A percentile compares a stretch with the other conserved stretches of the same genome.
These are phyloP conservation scores for Globisporangium spinosum DNA, from an alignment of 352 stramenopile genomes.

Conservation along the genomic window DNA sequence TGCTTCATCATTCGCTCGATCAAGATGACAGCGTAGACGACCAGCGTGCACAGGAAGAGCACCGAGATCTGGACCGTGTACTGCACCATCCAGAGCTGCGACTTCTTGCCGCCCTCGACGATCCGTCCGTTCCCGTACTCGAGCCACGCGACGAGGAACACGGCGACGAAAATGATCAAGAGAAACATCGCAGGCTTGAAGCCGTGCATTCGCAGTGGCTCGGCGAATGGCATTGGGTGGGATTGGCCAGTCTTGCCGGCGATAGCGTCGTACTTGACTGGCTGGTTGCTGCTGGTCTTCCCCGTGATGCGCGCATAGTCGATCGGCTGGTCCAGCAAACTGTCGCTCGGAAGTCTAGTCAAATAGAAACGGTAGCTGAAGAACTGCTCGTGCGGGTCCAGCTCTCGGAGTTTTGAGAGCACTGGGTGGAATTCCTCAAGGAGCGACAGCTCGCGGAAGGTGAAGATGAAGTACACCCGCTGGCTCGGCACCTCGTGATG, in stretches of 20 bases:
- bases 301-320: neutral
- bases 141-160: conserved; percentile 21
- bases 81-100: conserved; percentile 35
- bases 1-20: conserved; percentile 8
- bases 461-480: conserved; percentile 22
- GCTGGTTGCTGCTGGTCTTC: neutral
- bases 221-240: conserved; percentile 18
- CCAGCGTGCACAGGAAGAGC: conserved; percentile 16
- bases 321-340: conserved; percentile 17
- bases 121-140: conserved; percentile 28
- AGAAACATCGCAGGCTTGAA: conserved; percentile 15
- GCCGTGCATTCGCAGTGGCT: conserved; percentile 19
- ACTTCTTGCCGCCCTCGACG: conserved; percentile 20
- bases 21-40: conserved; percentile 12
- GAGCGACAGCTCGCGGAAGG: conserved; percentile 25
- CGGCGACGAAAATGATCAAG: conserved; percentile 16
- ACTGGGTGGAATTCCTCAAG: conserved; percentile 22
- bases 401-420: conserved; percentile 15
- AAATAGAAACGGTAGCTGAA: conserved; percentile 25
- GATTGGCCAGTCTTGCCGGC: neutral
- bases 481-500: conserved; percentile 7
- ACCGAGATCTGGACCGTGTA: conserved; percentile 26
- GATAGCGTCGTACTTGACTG: neutral
- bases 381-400: conserved; percentile 20
- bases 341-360: conserved; percentile 19